phyloP scores from a whole-genome alignment of 257 asterid genomes.

The Scutellaria minor region DNA sequence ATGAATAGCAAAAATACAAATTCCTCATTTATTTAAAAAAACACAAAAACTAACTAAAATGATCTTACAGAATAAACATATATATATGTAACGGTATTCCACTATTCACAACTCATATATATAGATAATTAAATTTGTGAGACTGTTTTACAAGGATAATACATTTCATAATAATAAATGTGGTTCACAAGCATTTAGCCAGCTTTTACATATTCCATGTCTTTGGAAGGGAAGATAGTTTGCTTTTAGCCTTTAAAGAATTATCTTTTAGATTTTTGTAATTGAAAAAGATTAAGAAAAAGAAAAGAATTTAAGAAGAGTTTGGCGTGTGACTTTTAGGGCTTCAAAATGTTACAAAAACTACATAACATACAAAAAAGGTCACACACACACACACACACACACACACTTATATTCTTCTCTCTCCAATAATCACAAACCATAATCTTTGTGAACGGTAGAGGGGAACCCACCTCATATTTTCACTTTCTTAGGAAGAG shows the following conservation, averaged over 20 bases:
- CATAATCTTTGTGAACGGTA: constrained; percentile 46
- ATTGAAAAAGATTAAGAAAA: background rate
- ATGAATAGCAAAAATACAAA: no score
- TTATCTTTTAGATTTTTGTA: constrained; percentile 18
- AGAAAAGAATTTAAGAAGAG: background rate
- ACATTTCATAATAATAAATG: no score
- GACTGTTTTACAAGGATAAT: no score
- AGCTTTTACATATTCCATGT: constrained; percentile 35
- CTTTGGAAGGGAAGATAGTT: background rate
- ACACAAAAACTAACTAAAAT: no score
- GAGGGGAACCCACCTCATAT: constrained; percentile 50
- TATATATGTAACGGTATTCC: no score
- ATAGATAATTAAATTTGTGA: no score
- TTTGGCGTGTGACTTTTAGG: constrained; percentile 61
- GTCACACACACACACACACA: constrained; percentile 13
- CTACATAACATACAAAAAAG: constrained; percentile 39
- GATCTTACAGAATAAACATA: no score
- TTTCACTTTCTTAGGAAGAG: constrained; percentile 24
- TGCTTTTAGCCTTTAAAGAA: constrained; percentile 24
- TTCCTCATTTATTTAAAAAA: no score
- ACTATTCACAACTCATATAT: no score
- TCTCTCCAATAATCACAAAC: constrained; percentile 67
- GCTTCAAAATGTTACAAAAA: constrained; percentile 48
- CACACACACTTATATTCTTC: constrained; percentile 35
- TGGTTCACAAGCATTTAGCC: background rate